phyloP scores from a whole-genome alignment of 805 yeast species.

The Hemisphaericaspora nanyangensis region DNA sequence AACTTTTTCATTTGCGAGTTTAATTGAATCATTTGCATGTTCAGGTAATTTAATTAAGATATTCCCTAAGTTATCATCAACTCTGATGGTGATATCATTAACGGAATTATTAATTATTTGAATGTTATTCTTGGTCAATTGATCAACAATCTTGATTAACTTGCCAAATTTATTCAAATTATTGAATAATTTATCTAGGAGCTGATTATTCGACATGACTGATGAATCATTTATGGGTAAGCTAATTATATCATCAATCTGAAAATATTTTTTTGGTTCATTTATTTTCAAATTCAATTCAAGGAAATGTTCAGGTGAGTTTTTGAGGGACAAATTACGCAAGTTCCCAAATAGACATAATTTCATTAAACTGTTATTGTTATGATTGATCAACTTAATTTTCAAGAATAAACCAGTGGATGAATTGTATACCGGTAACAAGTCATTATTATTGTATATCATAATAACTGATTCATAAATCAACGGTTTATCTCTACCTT shows the following conservation, averaged over 20 bases:
- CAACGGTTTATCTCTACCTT: slow-evolving; percentile 6
- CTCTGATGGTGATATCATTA: slow-evolving; percentile 24
- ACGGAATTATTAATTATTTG: slow-evolving; percentile 23
- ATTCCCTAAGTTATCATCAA: slow-evolving; percentile 21
- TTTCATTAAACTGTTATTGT: slow-evolving; percentile 20
- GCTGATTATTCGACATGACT: slow-evolving; percentile 6
- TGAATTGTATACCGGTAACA: slow-evolving; percentile 32
- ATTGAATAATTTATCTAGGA: slow-evolving; percentile 25
- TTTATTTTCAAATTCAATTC: slow-evolving; percentile 19
- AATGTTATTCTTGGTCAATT: slow-evolving; percentile 25
- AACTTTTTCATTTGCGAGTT: neutral
- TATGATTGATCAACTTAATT: slow-evolving; percentile 20
- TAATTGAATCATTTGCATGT: slow-evolving; percentile 7
- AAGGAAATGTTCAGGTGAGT: slow-evolving; percentile 14
- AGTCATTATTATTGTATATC: slow-evolving; percentile 21
- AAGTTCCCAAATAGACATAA: slow-evolving; percentile 24
- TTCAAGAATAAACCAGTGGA: slow-evolving; percentile 30
- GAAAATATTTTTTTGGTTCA: slow-evolving; percentile 21
- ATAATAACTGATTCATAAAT: slow-evolving; percentile 22
- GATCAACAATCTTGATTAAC: slow-evolving; percentile 30
- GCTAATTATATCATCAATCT: slow-evolving; percentile 24
- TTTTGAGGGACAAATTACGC: slow-evolving; percentile 20
- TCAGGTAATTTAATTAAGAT: slow-evolving; percentile 18
- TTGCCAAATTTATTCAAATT: slow-evolving; percentile 28
- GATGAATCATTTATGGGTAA: slow-evolving; percentile 15